Conservation (phyloP, 805 yeast species). For the Candida endomychidarum region DNA sequence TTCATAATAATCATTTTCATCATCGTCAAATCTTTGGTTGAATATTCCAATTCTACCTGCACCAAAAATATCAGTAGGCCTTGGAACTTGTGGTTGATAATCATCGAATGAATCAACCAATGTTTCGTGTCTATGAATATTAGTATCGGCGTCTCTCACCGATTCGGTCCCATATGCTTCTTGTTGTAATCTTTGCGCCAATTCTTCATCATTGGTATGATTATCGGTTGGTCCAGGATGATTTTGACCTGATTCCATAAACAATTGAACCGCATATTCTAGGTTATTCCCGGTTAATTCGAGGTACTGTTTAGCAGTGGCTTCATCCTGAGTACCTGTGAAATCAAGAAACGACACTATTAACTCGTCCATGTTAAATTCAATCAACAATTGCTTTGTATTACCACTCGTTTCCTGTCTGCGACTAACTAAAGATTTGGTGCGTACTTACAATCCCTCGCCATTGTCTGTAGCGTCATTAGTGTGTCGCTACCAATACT, state of each 20-base stretch:
- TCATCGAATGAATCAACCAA: conserved; percentile 47
- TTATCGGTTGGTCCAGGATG: conserved; percentile 2
- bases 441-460: too few relatives aligned
- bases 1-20: conserved; percentile 28
- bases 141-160: conserved; percentile 64
- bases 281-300: conserved; percentile 76
- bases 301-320: conserved; percentile 70
- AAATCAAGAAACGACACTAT: conserved; percentile 79
- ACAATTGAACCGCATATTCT: conserved; percentile 82
- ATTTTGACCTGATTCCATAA: conserved; percentile 51
- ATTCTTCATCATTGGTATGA: conserved; percentile 41
- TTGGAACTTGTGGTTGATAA: conserved; percentile 4
- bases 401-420: background rate
- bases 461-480: too few relatives aligned
- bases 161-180: conserved; percentile 51
- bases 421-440: too few relatives aligned
- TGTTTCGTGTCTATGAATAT: conserved; percentile 76
- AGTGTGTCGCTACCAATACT: too few relatives aligned
- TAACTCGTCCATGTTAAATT: conserved; percentile 5
- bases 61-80: conserved; percentile 50
- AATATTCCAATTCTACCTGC: conserved; percentile 52
- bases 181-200: conserved; percentile 62
- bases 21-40: conserved; percentile 53
- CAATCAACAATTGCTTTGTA: background rate
- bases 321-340: conserved; percentile 69